Evolutionary conservation across 441 rosid genomes (phyloP).

Genomic region (Mallotus japonicus): DNA sequence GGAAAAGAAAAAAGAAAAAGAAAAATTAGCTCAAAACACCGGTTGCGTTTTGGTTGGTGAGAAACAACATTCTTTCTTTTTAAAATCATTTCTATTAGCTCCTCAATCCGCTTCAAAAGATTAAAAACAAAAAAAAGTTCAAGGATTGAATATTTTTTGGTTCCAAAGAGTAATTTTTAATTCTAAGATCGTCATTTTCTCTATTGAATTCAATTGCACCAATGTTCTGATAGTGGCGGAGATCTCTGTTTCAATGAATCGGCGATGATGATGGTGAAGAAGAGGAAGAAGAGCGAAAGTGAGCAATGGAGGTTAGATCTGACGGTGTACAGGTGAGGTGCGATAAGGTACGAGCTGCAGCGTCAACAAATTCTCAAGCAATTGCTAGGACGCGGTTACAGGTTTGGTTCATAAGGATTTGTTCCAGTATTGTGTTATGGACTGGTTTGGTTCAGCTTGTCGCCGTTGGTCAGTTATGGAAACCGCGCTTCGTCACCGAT

Average conservation of each 20-base stretch:
- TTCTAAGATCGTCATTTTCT: not conserved
- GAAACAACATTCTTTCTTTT: not conserved
- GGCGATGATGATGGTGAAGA: slow-evolving; percentile 49
- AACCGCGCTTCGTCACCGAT: slow-evolving; percentile 53
- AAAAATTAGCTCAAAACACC: not conserved
- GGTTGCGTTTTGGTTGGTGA: slow-evolving; percentile 6
- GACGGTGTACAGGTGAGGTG: slow-evolving; percentile 50
- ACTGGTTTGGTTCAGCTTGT: slow-evolving; percentile 96
- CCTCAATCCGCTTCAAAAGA: not conserved
- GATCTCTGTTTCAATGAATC: slow-evolving; percentile 45
- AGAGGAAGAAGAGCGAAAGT: slow-evolving; percentile 40
- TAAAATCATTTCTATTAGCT: not conserved
- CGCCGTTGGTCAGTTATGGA: slow-evolving; percentile 89
- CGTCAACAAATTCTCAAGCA: slow-evolving; percentile 35
- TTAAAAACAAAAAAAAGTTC: no score
- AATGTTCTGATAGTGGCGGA: slow-evolving; percentile 14
- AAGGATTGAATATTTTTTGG: not conserved
- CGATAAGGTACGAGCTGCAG: slow-evolving; percentile 52
- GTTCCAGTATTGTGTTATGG: slow-evolving; percentile 92
- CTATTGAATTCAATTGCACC: not conserved
- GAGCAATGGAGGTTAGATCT: slow-evolving; percentile 85
- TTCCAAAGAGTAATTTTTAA: not conserved
- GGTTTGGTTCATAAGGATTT: slow-evolving; percentile 84
- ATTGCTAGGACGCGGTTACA: slow-evolving; percentile 64
- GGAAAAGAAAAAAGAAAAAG: not conserved